phyloP scores from a whole-genome alignment of 192 early-diverging fungal species.

The Entomortierella chlamydospora region DNA sequence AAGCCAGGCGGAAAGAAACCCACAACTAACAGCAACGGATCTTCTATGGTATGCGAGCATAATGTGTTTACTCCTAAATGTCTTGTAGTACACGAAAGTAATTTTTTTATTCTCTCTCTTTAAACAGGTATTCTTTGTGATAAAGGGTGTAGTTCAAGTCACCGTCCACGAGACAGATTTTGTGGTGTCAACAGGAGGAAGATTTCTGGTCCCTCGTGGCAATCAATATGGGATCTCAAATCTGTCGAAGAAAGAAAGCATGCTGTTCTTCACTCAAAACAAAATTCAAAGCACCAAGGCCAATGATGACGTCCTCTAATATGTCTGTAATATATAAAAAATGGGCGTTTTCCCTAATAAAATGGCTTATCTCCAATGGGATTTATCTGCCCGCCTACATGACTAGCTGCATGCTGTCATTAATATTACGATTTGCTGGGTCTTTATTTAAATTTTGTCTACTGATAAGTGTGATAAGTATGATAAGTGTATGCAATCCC shows the following conservation, averaged over 20 bases:
- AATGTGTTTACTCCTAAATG: background rate
- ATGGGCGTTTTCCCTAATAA: too few relatives aligned
- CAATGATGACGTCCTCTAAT: too few relatives aligned
- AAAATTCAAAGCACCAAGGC: background rate
- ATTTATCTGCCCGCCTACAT: too few relatives aligned
- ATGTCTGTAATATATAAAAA: too few relatives aligned
- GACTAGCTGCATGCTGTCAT: too few relatives aligned
- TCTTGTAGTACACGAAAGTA: too few relatives aligned
- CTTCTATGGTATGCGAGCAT: background rate
- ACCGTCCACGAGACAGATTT: slow-evolving; percentile 25
- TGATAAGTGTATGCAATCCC: too few relatives aligned
- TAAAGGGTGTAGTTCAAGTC: slow-evolving; percentile 10
- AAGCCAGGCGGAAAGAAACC: slow-evolving; percentile 13
- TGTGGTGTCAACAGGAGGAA: slow-evolving; percentile 30
- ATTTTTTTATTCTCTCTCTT: too few relatives aligned
- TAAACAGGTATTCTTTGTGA: slow-evolving; percentile 23
- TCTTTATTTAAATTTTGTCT: too few relatives aligned
- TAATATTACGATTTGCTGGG: too few relatives aligned
- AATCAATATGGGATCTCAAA: slow-evolving; percentile 29
- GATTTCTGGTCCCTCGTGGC: slow-evolving; percentile 21
- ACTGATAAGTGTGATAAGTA: too few relatives aligned
- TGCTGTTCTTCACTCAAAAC: slow-evolving; percentile 32
- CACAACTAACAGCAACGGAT: background rate
- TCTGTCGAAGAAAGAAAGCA: slow-evolving; percentile 15
- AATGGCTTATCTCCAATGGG: too few relatives aligned